Evolutionary conservation across 345 rosid genomes (phyloP).

Genomic region (Lagerstroemia speciosa): DNA sequence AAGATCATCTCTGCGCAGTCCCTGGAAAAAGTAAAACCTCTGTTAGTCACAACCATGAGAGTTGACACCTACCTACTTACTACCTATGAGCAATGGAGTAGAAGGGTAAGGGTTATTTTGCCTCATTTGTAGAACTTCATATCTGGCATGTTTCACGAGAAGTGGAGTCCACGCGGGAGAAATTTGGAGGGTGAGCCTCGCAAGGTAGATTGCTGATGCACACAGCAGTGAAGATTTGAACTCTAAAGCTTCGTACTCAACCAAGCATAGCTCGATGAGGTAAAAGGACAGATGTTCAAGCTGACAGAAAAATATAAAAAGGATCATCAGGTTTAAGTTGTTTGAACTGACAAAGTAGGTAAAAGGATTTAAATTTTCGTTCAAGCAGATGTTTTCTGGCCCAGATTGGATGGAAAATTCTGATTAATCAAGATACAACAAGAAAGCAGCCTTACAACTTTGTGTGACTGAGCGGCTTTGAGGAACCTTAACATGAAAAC

Average conservation of each 20-base stretch:
- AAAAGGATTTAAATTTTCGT: no score
- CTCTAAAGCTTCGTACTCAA: constrained; percentile 67
- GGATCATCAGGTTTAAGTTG: not conserved
- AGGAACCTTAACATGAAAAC: constrained; percentile 93
- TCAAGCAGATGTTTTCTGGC: not conserved
- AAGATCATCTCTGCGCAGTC: constrained; percentile 77
- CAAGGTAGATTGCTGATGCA: constrained; percentile 80
- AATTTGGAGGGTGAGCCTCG: constrained; percentile 58
- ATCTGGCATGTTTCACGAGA: constrained; percentile 53
- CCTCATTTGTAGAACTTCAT: constrained; percentile 62
- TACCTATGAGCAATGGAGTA: not conserved
- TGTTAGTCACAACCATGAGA: not conserved
- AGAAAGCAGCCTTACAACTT: constrained; percentile 33
- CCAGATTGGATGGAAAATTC: not conserved
- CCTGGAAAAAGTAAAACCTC: constrained; percentile 30
- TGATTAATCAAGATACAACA: not conserved
- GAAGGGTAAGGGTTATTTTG: not conserved
- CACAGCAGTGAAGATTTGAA: constrained; percentile 78
- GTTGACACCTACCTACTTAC: no score
- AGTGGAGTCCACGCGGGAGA: constrained; percentile 73
- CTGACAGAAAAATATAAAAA: constrained; percentile 27
- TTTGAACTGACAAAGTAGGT: no score
- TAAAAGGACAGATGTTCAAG: constrained; percentile 79
- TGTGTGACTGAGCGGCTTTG: constrained; percentile 82
- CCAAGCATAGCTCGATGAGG: constrained; percentile 75